Conservation (phyloP, 768 basidiomycete genomes). For the Rhodotorula sphaerocarpa region DNA sequence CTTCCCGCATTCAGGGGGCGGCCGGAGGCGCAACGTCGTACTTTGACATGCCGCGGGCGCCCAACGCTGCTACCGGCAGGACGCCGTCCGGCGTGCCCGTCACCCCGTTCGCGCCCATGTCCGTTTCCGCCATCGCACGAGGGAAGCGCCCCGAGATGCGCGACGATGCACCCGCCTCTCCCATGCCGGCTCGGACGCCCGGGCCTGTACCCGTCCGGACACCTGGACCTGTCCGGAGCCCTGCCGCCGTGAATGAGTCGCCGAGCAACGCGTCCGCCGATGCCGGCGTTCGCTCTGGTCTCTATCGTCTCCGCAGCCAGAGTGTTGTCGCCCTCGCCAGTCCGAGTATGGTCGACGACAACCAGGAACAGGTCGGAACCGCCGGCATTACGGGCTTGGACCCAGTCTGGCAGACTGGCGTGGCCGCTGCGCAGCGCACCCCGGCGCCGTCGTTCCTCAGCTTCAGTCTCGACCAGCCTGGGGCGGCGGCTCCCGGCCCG, state of each 20-base stretch:
- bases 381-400: conserved; percentile 20
- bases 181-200: background rate
- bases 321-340: conserved; percentile 22
- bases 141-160: conserved; percentile 31
- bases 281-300: background rate
- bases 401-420: conserved; percentile 20
- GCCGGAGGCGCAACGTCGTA: conserved; percentile 25
- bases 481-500: too few species aligned
- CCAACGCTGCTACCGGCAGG: background rate
- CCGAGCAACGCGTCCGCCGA: background rate
- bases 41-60: conserved; percentile 31
- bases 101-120: conserved; percentile 28
- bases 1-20: conserved; percentile 10
- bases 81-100: background rate
- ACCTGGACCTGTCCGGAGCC: background rate
- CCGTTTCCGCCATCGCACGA: conserved; percentile 15
- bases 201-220: background rate
- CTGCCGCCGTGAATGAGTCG: too few species aligned
- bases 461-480: background rate
- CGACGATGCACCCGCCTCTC: conserved; percentile 33
- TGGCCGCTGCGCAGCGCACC: background rate
- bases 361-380: conserved; percentile 23
- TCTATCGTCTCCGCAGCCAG: conserved; percentile 20
- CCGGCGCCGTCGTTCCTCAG: conserved; percentile 26
- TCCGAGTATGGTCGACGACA: conserved; percentile 29